Conservation (phyloP, 2,329 filamentous ascomycete species). For the Incumbomyces lentus region DNA sequence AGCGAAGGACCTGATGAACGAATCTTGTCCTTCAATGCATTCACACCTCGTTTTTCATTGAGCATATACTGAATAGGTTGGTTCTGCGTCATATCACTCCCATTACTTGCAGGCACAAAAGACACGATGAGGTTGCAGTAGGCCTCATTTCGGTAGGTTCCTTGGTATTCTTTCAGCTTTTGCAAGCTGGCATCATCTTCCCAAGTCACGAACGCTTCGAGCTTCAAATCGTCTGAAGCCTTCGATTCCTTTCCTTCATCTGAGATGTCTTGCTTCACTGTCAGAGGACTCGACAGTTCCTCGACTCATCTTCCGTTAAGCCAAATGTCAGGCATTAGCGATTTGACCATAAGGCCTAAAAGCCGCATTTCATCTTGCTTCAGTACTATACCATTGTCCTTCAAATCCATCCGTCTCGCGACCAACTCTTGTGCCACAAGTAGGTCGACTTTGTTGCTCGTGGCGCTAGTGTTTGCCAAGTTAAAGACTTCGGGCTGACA, state of each 20-base stretch:
- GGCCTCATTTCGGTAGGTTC: not conserved
- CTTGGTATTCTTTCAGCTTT: not conserved
- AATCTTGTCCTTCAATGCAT: not conserved
- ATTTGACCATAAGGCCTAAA: not conserved
- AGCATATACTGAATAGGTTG: not conserved
- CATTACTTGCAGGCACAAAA: not conserved
- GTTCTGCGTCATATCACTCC: not conserved
- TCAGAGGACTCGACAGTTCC: too few relatives aligned
- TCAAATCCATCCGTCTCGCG: conserved; percentile 1
- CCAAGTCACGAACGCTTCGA: too few relatives aligned
- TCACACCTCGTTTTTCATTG: not conserved
- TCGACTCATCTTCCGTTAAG: not conserved
- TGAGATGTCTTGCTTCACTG: not conserved
- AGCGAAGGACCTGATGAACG: not conserved
- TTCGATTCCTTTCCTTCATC: not conserved
- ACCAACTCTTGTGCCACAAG: conserved; percentile 2
- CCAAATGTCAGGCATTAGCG: not conserved
- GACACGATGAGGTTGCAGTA: not conserved
- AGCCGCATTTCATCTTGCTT: conserved; percentile 1
- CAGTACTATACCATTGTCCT: not conserved
- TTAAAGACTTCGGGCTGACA: not conserved
- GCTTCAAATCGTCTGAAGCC: not conserved
- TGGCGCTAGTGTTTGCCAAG: conserved; percentile 4
- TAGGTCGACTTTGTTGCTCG: conserved; percentile 4
- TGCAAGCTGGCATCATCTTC: not conserved